Evolutionary conservation across 441 rosid species (phyloP).

Genomic region (Jatropha multifida): DNA sequence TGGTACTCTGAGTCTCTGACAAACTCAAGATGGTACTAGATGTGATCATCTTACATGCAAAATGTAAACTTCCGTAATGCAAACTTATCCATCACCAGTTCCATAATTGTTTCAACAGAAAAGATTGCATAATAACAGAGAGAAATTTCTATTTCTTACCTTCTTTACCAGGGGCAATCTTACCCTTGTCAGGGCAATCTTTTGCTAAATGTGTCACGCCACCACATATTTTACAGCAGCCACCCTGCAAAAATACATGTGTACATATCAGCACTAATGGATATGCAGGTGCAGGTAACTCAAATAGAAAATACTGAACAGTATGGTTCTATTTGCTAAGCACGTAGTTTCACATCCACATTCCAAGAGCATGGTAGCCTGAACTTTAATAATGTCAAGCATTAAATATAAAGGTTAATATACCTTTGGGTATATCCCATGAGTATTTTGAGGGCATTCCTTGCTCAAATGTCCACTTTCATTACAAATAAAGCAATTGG

Average conservation of each 20-base stretch:
- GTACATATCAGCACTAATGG: conserved; percentile 6
- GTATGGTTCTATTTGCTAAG: conserved; percentile 4
- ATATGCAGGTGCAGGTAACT: not conserved
- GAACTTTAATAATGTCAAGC: not conserved
- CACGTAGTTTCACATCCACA: not conserved
- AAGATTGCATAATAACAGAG: not conserved
- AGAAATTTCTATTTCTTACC: conserved; percentile 34
- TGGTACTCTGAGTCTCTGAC: not conserved
- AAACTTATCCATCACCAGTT: not conserved
- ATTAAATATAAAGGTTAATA: not conserved
- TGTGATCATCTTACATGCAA: not conserved
- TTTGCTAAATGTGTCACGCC: conserved; percentile 92
- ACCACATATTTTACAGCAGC: conserved; percentile 85
- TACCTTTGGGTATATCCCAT: conserved; percentile 96
- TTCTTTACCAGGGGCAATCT: conserved; percentile 27
- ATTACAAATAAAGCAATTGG: conserved; percentile 86
- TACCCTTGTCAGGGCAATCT: conserved; percentile 83
- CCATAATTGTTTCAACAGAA: not conserved
- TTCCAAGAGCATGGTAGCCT: not conserved
- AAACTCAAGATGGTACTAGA: not conserved
- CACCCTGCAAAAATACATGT: conserved; percentile 50
- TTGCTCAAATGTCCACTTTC: conserved; percentile 85
- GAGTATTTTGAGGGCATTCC: conserved; percentile 76
- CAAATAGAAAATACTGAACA: not conserved
- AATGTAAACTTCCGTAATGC: not conserved